Conservation (phyloP, 2,329 filamentous ascomycete genomes). For the Magnaporthales sp. region DNA sequence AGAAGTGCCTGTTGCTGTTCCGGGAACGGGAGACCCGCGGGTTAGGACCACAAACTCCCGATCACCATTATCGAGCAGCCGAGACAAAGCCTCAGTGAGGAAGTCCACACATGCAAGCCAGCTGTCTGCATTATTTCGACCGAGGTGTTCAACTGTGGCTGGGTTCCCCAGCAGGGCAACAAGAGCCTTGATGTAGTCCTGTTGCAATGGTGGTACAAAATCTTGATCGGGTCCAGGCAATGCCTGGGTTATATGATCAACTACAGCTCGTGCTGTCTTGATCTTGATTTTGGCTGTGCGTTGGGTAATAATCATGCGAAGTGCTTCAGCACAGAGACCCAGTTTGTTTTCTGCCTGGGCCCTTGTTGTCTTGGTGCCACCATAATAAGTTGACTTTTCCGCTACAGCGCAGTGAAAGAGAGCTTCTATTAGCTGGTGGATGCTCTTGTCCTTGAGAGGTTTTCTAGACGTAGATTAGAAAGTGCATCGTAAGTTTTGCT, state of each 20-base stretch:
- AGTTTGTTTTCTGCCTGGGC: constrained; percentile 49
- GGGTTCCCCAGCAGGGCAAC: constrained; percentile 60
- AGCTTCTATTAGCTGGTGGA: constrained; percentile 71
- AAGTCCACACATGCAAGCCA: constrained; percentile 68
- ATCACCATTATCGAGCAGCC: constrained; percentile 35
- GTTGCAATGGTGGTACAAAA: constrained; percentile 60
- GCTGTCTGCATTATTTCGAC: constrained; percentile 40
- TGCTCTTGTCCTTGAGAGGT: constrained; percentile 64
- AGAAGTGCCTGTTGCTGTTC: constrained; percentile 16
- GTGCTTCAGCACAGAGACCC: constrained; percentile 57
- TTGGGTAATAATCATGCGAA: constrained; percentile 64
- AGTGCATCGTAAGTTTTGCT: not conserved
- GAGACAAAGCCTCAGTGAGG: constrained; percentile 53
- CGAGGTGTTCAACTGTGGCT: constrained; percentile 73
- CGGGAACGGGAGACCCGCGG: constrained; percentile 39
- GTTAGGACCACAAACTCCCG: constrained; percentile 19
- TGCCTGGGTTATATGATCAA: constrained; percentile 74
- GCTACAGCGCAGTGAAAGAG: constrained; percentile 61
- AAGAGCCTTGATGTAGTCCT: constrained; percentile 73
- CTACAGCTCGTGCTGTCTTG: constrained; percentile 70
- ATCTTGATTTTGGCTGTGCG: constrained; percentile 59
- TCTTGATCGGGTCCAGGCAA: constrained; percentile 53
- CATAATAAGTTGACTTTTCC: constrained; percentile 59
- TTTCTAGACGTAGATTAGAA: constrained; percentile 8
- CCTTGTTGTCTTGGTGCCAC: constrained; percentile 36